Evolutionary conservation across 2,329 filamentous ascomycete species (phyloP).

Genomic region (Microcyclosporella mali): DNA sequence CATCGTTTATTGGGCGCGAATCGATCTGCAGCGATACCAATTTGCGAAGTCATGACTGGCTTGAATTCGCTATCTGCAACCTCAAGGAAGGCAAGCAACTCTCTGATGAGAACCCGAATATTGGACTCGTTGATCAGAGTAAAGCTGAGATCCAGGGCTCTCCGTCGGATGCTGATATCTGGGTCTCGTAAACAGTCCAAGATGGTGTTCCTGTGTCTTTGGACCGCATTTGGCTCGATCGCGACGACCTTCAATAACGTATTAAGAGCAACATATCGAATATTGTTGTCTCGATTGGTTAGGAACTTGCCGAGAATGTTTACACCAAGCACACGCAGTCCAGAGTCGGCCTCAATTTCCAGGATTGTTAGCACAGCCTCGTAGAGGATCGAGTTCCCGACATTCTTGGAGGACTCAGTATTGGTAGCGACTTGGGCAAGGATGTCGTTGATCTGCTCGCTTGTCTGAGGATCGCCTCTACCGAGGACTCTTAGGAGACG

Average conservation of each 20-base stretch:
- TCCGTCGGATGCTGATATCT: slow-evolving; percentile 92
- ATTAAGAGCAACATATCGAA: slow-evolving; percentile 94
- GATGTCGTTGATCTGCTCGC: slow-evolving; percentile 98
- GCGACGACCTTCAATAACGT: slow-evolving; percentile 97
- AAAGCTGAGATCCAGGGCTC: slow-evolving; percentile 95
- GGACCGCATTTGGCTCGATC: slow-evolving; percentile 94
- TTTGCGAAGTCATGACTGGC: slow-evolving; percentile 95
- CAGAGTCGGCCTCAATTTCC: slow-evolving; percentile 96
- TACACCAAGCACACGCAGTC: slow-evolving; percentile 85
- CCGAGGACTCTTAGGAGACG: slow-evolving; percentile 79
- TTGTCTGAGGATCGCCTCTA: slow-evolving; percentile 77
- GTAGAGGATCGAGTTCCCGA: slow-evolving; percentile 96
- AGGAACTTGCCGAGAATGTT: slow-evolving; percentile 98
- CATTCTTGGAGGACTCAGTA: slow-evolving; percentile 96
- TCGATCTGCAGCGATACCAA: slow-evolving; percentile 91
- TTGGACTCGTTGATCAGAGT: slow-evolving; percentile 97
- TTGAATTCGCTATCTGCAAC: slow-evolving; percentile 99
- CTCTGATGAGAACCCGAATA: slow-evolving; percentile 85
- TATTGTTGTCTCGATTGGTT: slow-evolving; percentile 98
- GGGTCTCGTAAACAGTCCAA: slow-evolving; percentile 92
- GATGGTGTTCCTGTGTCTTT: slow-evolving; percentile 94
- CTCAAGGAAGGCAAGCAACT: slow-evolving; percentile 90
- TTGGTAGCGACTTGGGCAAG: slow-evolving; percentile 88
- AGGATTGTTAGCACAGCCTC: slow-evolving; percentile 95
- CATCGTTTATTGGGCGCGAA: slow-evolving; percentile 96